phyloP scores from a whole-genome alignment of 2,329 filamentous ascomycete species.

The Teratosphaeria viscida region DNA sequence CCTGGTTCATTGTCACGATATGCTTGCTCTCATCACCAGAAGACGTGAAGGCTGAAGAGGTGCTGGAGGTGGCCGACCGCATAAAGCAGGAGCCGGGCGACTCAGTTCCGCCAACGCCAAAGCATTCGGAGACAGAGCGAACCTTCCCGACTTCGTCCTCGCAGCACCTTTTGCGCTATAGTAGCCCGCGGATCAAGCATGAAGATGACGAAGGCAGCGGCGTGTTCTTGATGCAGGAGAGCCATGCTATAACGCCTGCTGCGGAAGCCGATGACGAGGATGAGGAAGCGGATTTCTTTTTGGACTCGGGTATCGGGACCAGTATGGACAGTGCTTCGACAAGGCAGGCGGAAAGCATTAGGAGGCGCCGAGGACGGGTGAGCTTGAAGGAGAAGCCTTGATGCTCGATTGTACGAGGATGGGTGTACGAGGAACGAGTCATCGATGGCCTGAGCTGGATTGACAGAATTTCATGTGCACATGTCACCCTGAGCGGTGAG shows the following conservation, averaged over 20 bases:
- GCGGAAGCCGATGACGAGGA: constrained; percentile 33
- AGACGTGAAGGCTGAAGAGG: constrained; percentile 9
- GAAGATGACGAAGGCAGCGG: constrained; percentile 17
- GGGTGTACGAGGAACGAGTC: not conserved
- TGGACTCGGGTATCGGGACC: constrained; percentile 40
- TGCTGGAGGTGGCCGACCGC: constrained; percentile 6
- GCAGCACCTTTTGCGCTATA: constrained; percentile 31
- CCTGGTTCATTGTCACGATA: constrained; percentile 49
- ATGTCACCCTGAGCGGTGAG: not conserved
- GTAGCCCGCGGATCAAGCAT: constrained; percentile 17
- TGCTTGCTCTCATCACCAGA: constrained; percentile 16
- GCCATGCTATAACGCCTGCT: constrained; percentile 6
- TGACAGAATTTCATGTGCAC: not conserved
- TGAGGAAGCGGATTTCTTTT: constrained; percentile 33
- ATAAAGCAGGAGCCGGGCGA: constrained; percentile 19
- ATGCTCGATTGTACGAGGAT: not conserved
- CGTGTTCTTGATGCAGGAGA: constrained; percentile 9
- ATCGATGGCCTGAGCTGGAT: not conserved
- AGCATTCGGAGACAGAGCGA: constrained; percentile 36
- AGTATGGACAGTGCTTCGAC: constrained; percentile 34
- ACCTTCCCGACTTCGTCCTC: constrained; percentile 39
- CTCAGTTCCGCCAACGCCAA: constrained; percentile 9
- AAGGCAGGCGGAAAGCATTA: constrained; percentile 20
- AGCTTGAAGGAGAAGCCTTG: constrained; percentile 4
- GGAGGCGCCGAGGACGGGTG: constrained; percentile 15